Conservation (phyloP, 1,284 basidiomycete species). For the Caloboletus inedulis region DNA sequence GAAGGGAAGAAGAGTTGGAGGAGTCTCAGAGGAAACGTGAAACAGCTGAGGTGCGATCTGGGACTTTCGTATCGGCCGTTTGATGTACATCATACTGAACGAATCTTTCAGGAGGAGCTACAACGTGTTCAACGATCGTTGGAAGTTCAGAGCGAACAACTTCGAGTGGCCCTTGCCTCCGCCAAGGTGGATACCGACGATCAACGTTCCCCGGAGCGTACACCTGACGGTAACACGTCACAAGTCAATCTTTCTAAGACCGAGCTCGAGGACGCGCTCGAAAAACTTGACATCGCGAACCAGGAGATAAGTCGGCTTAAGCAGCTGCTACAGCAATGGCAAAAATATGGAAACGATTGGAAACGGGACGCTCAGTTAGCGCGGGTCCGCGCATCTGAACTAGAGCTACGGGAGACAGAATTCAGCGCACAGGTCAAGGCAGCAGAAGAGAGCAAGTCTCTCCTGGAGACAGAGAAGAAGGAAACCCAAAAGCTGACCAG, state of each 20-base stretch:
- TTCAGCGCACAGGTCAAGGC: slow-evolving; percentile 11
- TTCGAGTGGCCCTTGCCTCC: slow-evolving; percentile 18
- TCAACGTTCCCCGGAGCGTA: slow-evolving; percentile 2
- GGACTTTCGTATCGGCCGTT: background rate
- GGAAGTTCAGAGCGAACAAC: slow-evolving; percentile 21
- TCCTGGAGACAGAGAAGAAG: slow-evolving; percentile 16
- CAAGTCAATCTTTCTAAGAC: slow-evolving; percentile 2
- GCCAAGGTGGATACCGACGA: slow-evolving; percentile 4
- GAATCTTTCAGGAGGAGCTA: slow-evolving; percentile 21
- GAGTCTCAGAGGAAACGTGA: slow-evolving; percentile 18
- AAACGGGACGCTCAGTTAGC: slow-evolving; percentile 25
- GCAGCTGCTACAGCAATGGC: slow-evolving; percentile 24
- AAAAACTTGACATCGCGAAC: slow-evolving; percentile 20
- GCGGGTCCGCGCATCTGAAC: slow-evolving; percentile 15
- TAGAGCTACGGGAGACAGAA: slow-evolving; percentile 13
- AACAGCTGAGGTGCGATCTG: slow-evolving; percentile 21
- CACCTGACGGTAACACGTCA: slow-evolving; percentile 6
- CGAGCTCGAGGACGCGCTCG: slow-evolving; percentile 2
- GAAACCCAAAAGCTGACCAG: slow-evolving; percentile 15
- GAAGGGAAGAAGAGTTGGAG: slow-evolving; percentile 22
- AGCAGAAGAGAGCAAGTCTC: slow-evolving; percentile 11
- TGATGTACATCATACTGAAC: slow-evolving; percentile 9
- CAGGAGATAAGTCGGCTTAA: slow-evolving; percentile 23
- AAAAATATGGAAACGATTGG: slow-evolving; percentile 28
- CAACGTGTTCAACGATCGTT: slow-evolving; percentile 14